A percentile compares a stretch with the other conserved stretches of the same genome.
Conservation (phyloP, 2,329 filamentous ascomycete genomes). For the Penicillium expansum region DNA sequence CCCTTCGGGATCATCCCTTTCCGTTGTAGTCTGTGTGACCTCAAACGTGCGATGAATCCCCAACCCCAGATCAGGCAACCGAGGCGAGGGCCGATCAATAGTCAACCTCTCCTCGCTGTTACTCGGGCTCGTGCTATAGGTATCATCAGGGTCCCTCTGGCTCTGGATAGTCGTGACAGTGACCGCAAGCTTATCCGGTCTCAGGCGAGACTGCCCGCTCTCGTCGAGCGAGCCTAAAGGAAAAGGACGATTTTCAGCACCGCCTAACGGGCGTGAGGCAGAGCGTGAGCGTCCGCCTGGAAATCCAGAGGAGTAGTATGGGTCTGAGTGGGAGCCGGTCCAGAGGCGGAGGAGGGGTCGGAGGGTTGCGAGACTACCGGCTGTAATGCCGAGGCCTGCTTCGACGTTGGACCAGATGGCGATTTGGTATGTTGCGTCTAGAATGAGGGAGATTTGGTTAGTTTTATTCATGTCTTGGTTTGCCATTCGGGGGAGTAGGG, state of each 20-base stretch:
- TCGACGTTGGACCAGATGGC: constrained; percentile 41
- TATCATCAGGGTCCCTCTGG: constrained; percentile 17
- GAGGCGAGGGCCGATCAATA: constrained; percentile 12
- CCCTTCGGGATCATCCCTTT: constrained; percentile 13
- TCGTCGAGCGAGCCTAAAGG: constrained; percentile 30
- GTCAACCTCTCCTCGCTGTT: constrained; percentile 32
- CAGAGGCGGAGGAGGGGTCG: constrained; percentile 46
- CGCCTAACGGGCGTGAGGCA: constrained; percentile 19
- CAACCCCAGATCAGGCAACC: constrained; percentile 20
- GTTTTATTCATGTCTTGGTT: not conserved
- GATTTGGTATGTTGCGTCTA: constrained; percentile 46
- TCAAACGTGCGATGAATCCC: constrained; percentile 32
- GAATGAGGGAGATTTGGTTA: not conserved
- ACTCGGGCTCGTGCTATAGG: constrained; percentile 22
- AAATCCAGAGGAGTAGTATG: constrained; percentile 22
- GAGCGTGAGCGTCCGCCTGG: constrained; percentile 13
- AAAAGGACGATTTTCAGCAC: constrained; percentile 15
- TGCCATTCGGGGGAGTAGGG: not conserved
- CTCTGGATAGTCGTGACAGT: constrained; percentile 32
- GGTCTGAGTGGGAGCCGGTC: constrained; percentile 20
- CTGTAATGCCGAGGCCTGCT: constrained; percentile 41
- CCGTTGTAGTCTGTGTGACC: constrained; percentile 26
- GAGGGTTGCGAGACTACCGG: constrained; percentile 49
- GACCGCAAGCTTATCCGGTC: constrained; percentile 31
- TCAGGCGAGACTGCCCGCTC: constrained; percentile 15